Conservation (phyloP, 495 filamentous ascomycete species). For the Evansstolkia leycettana region DNA sequence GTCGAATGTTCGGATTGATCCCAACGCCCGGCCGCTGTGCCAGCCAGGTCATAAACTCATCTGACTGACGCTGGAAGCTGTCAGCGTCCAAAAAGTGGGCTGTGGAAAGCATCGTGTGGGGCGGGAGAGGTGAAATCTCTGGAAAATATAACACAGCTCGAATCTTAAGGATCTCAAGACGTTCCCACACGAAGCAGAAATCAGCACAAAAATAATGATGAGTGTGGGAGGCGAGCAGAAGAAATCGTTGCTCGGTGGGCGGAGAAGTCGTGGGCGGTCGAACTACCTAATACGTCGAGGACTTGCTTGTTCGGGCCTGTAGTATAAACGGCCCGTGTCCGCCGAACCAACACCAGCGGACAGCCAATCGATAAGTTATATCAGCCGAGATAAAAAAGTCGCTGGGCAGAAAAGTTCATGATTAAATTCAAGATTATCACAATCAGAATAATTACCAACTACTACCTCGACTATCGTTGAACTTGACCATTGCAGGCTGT, state of each 20-base stretch:
- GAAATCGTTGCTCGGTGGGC: no score
- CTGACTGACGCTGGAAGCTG: conserved; percentile 34
- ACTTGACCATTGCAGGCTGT: no score
- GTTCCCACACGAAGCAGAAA: no score
- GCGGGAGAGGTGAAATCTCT: conserved; percentile 5
- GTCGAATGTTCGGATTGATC: conserved; percentile 41
- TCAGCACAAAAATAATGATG: no score
- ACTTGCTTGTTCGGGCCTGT: neutral
- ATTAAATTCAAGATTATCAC: no score
- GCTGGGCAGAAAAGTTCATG: no score
- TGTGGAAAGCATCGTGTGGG: conserved; percentile 24
- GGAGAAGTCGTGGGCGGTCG: no score
- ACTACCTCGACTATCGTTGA: no score
- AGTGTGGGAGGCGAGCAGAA: neutral
- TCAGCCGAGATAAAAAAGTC: neutral
- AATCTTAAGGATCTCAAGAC: no score
- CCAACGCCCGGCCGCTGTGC: conserved; percentile 32
- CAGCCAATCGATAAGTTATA: conserved; percentile 2
- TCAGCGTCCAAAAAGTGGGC: conserved; percentile 26
- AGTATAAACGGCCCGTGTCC: neutral
- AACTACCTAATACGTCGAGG: no score
- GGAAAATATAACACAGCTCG: conserved; percentile 3
- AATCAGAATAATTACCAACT: no score
- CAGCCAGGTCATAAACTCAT: conserved; percentile 45
- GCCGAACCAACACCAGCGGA: neutral